Conservation (phyloP, 148 eudicot genomes). For the Persicaria maculosa region DNA sequence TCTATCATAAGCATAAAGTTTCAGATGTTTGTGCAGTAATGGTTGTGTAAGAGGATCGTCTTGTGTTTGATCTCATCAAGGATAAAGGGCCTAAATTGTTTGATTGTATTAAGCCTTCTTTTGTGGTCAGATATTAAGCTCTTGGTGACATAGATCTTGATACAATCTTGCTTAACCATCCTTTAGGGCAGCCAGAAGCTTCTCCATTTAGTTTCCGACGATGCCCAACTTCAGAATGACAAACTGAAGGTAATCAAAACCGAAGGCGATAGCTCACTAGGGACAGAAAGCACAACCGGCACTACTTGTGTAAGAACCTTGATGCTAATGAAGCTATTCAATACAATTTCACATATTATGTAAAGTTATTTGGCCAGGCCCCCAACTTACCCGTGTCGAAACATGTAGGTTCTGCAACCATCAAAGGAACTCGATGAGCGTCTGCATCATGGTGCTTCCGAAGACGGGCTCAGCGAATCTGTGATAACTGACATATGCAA, state of each 20-base stretch:
- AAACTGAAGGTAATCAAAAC: background rate
- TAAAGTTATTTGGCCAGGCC: background rate
- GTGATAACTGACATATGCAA: slow-evolving; percentile 56
- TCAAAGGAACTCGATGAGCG: slow-evolving; percentile 67
- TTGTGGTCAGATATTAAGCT: too few relatives aligned
- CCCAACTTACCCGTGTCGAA: background rate
- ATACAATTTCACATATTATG: background rate
- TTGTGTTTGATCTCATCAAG: too few relatives aligned
- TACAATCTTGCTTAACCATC: slow-evolving; percentile 13
- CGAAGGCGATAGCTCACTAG: background rate
- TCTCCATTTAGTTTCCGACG: slow-evolving; percentile 64
- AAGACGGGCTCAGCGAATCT: slow-evolving; percentile 47
- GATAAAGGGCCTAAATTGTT: too few relatives aligned
- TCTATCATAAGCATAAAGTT: too few relatives aligned
- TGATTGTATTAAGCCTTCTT: too few relatives aligned
- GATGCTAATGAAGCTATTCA: background rate
- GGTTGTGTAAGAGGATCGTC: too few relatives aligned
- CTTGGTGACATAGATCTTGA: background rate
- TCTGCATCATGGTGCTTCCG: slow-evolving; percentile 25
- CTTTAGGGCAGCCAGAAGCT: slow-evolving; percentile 90
- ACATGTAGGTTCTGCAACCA: slow-evolving; percentile 56
- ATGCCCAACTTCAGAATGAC: slow-evolving; percentile 22
- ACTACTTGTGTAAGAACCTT: background rate
- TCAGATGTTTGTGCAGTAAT: too few relatives aligned
- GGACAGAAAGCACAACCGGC: background rate